These are phyloP conservation scores for Firmiana major DNA, from an alignment of 345 rosid species.

Conservation along the genomic window DNA sequence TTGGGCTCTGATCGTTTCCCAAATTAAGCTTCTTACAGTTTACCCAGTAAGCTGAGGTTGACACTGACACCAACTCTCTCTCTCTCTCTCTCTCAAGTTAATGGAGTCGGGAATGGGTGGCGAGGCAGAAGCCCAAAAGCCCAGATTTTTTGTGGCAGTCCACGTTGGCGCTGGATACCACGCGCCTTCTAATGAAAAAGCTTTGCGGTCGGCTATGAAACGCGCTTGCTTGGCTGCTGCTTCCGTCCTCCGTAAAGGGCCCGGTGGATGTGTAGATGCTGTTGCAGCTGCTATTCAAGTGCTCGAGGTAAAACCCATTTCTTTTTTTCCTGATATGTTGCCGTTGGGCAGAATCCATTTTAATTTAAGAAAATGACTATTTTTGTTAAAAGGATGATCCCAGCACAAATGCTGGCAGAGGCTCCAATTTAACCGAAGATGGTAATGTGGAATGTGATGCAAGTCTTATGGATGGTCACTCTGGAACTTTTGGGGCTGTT, in stretches of 20 bases:
- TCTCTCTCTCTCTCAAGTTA: not conserved
- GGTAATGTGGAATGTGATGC: conserved; percentile 94
- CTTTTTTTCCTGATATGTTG: not conserved
- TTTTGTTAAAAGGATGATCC: conserved; percentile 64
- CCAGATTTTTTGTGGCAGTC: conserved; percentile 84
- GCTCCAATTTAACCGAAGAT: conserved; percentile 92
- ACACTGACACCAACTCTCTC: not conserved
- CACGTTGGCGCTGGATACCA: conserved; percentile 97
- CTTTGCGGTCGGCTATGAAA: conserved; percentile 76
- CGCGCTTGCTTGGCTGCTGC: conserved; percentile 92
- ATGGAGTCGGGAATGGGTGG: conserved; percentile 26
- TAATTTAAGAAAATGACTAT: not conserved
- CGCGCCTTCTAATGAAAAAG: conserved; percentile 64
- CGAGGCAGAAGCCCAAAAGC: conserved; percentile 35
- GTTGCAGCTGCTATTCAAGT: conserved; percentile 83
- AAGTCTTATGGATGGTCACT: conserved; percentile 83
- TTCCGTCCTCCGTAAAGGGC: conserved; percentile 66
- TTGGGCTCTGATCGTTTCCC: not conserved
- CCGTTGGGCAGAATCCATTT: not conserved
- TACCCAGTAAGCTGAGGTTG: not conserved
- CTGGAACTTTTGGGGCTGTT: conserved; percentile 91
- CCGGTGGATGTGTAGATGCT: conserved; percentile 71
- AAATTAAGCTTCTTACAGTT: not conserved
- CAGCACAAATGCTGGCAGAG: conserved; percentile 87
- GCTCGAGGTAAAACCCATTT: conserved; percentile 59